Conservation (phyloP, 2,329 filamentous ascomycete genomes). For the Diaporthe sp. region DNA sequence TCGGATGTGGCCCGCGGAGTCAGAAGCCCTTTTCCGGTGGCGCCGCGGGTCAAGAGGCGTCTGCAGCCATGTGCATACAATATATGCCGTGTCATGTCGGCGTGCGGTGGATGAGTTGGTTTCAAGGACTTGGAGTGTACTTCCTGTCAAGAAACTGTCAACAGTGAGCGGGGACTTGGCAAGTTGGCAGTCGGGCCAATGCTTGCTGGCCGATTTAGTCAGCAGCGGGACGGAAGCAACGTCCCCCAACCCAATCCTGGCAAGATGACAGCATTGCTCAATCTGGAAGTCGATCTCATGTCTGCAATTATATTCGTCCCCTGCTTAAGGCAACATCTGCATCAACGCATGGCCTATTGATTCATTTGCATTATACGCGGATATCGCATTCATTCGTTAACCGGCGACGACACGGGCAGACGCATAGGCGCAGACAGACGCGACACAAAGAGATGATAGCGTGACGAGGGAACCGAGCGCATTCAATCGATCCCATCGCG, state of each 20-base stretch:
- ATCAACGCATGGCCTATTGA: not conserved
- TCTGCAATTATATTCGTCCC: not conserved
- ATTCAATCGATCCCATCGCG: not conserved
- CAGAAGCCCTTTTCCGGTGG: not conserved
- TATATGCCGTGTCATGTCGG: not conserved
- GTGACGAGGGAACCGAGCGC: not conserved
- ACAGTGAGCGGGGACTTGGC: not conserved
- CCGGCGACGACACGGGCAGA: not conserved
- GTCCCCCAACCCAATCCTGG: not conserved
- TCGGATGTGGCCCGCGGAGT: not conserved
- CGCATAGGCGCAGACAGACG: not conserved
- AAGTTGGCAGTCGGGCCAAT: not conserved
- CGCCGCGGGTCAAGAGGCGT: not conserved
- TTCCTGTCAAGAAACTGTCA: not conserved
- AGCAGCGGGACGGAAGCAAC: not conserved
- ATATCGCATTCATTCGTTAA: not conserved
- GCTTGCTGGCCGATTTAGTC: not conserved
- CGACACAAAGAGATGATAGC: not conserved
- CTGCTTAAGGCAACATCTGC: not conserved
- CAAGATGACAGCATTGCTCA: slow-evolving; percentile 36
- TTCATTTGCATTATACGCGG: not conserved
- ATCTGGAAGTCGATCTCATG: slow-evolving; percentile 5
- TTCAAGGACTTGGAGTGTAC: not conserved
- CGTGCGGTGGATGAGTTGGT: not conserved
- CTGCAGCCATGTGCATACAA: not conserved